A percentile compares a stretch with the other conserved stretches of the same genome.
phyloP scores from a whole-genome alignment of 2,329 filamentous ascomycete species.

The Epichloe sibirici region DNA sequence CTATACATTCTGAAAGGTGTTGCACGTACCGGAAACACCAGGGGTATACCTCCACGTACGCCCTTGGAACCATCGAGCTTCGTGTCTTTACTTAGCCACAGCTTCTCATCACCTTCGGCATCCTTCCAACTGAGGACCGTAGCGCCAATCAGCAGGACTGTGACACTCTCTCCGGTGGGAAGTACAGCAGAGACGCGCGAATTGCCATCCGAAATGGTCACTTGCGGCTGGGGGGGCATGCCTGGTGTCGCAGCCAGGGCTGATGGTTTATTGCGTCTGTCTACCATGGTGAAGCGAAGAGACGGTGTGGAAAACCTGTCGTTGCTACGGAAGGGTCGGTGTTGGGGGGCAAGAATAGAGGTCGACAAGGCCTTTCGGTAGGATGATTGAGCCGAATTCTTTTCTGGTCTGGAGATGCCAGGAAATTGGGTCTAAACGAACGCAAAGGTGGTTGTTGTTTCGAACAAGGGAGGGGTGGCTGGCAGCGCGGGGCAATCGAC shows the following conservation, averaged over 20 bases:
- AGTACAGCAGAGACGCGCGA: conserved; percentile 66
- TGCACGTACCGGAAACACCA: conserved; percentile 75
- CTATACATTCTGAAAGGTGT: not conserved
- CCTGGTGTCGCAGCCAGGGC: conserved; percentile 64
- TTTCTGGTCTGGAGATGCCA: not conserved
- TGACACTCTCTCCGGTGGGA: conserved; percentile 75
- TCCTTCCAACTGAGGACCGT: conserved; percentile 93
- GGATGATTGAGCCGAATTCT: not conserved
- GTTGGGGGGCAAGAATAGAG: not conserved
- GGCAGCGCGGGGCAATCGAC: not conserved
- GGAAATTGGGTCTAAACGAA: not conserved
- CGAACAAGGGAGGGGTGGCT: not conserved
- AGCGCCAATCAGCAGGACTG: conserved; percentile 80
- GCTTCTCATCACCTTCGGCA: conserved; percentile 62
- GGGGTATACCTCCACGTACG: conserved; percentile 79
- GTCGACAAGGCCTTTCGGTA: not conserved
- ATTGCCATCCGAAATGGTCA: conserved; percentile 61
- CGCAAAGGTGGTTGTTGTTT: not conserved
- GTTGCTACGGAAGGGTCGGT: not conserved
- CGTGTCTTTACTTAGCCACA: conserved; percentile 74
- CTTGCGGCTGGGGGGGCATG: conserved; percentile 58
- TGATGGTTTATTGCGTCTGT: conserved; percentile 72
- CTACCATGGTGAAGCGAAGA: conserved; percentile 44
- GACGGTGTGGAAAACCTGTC: not conserved
- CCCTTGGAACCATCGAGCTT: conserved; percentile 78